Percentiles rank a stretch among this genome's conserved stretches.
phyloP scores from a whole-genome alignment of 2,329 filamentous ascomycete genomes.

The Paracamarosporium sp. region DNA sequence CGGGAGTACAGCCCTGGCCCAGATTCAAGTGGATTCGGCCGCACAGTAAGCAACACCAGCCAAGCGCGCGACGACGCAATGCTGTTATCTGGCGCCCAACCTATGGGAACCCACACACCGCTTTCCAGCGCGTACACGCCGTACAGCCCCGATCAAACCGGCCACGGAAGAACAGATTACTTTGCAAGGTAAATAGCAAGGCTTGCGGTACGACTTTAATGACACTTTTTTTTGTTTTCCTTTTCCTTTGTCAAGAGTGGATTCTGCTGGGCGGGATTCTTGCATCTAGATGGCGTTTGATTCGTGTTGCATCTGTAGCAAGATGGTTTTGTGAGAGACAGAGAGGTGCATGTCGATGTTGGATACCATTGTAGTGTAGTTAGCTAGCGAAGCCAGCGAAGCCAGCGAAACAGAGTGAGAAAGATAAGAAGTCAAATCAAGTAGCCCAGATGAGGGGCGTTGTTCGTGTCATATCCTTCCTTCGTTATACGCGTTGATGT shows the following conservation, averaged over 20 bases:
- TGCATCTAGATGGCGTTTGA: not conserved
- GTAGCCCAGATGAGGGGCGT: no score
- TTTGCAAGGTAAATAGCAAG: conserved; percentile 16
- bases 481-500: no score
- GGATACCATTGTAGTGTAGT: not conserved
- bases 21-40: conserved; percentile 24
- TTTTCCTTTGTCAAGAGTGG: not conserved
- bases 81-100: conserved; percentile 39
- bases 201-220: not conserved
- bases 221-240: not conserved
- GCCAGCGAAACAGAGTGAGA: no score
- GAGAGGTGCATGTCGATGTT: no score
- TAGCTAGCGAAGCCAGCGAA: not conserved
- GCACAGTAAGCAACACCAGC: conserved; percentile 31
- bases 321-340: no score
- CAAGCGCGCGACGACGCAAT: conserved; percentile 30
- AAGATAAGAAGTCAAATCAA: no score
- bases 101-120: conserved; percentile 37
- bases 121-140: conserved; percentile 29
- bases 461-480: no score
- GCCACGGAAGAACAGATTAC: conserved; percentile 25
- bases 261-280: not conserved
- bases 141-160: conserved; percentile 32
- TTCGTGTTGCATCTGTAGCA: not conserved
- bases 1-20: conserved; percentile 52